Evolutionary conservation across 2,329 filamentous ascomycete genomes (phyloP), one percentile per base, ranked within the genome.

Genomic region (Penicillium sp.): DNA sequence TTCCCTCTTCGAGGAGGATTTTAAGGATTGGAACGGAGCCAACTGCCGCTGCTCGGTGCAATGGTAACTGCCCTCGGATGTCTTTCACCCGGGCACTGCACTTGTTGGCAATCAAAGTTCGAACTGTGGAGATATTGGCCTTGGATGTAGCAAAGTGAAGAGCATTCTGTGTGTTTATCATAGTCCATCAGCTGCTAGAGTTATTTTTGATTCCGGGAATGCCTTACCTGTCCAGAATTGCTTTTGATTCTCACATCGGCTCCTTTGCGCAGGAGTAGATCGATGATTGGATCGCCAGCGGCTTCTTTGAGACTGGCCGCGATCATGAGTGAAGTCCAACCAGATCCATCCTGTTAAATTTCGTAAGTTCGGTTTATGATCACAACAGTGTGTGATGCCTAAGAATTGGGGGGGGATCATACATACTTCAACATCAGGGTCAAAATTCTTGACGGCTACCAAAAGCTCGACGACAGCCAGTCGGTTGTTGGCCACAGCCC

Each of bases 61-160:
- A 83, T 7, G 96, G 84, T 56, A 97, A 86, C 71, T 97, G 93
- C n/a, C 91, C 90, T 29, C 92, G 85, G 68, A 86, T 90, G 72
- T 99, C 95, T 62, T 90, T 90, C 2, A 93, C 82, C 26, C 93
- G 82, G 1, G 92, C 85, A 5, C 88, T 91, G 13, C 91, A 93
- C 56, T 90, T 89, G 65, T 86, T 82, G 19, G 84, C 81, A 39
- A 99, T 77, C n/a, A 99, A 84, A 56, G 86, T 86, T 48, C 87
- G 88, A 26, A 91, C 91, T 7, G 90, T 82, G 62, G 96, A 90
- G 45, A 97, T 79, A 70, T 96, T 93, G 68, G 86, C 86, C 75
- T 99, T 99, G 31, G 92, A 96, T 14, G 90, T 89, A 48, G 92
- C 87, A 71, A 98, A 96, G 75, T 98, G 93, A 21, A 99, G 84